phyloP scores from a whole-genome alignment of 768 basidiomycete genomes.

The Grammothele lineata region DNA sequence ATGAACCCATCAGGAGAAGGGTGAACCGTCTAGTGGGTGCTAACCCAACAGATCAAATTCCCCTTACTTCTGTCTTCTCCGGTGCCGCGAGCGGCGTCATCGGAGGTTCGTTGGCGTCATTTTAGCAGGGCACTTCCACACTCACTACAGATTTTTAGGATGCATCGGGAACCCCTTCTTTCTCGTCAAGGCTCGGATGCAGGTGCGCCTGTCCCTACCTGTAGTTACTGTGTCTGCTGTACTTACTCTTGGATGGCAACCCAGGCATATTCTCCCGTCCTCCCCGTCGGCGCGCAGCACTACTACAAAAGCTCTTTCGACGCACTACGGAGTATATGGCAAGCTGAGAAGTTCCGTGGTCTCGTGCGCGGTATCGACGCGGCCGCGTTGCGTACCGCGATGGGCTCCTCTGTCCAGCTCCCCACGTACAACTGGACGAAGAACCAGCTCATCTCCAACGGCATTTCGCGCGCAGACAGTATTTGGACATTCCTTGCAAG shows the following conservation, averaged over 20 bases:
- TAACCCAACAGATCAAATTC: slow-evolving; percentile 59
- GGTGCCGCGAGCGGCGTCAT: slow-evolving; percentile 89
- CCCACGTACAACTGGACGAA: slow-evolving; percentile 96
- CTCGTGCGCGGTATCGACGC: slow-evolving; percentile 90
- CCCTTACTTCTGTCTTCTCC: slow-evolving; percentile 74
- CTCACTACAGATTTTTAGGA: slow-evolving; percentile 36
- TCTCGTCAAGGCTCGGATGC: slow-evolving; percentile 97
- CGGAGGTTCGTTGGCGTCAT: slow-evolving; percentile 56
- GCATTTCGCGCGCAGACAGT: slow-evolving; percentile 70
- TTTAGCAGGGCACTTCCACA: not conserved
- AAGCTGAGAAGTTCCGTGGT: slow-evolving; percentile 73
- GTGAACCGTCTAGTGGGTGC: slow-evolving; percentile 70
- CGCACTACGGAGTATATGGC: slow-evolving; percentile 76
- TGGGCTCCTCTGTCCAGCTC: slow-evolving; percentile 93
- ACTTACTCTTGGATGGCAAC: not conserved
- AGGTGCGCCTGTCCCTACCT: slow-evolving; percentile 42
- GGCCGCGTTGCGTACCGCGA: slow-evolving; percentile 88
- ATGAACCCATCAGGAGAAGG: slow-evolving; percentile 80
- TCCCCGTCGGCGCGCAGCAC: slow-evolving; percentile 95
- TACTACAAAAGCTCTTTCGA: slow-evolving; percentile 82
- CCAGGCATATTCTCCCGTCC: slow-evolving; percentile 88
- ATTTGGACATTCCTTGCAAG: slow-evolving; percentile 86
- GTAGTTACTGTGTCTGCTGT: too few relatives aligned
- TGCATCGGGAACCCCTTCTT: slow-evolving; percentile 87
- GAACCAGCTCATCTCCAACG: slow-evolving; percentile 62